phyloP scores from a whole-genome alignment of 2,329 filamentous ascomycete genomes.

The Cadophora luteo-olivacea region DNA sequence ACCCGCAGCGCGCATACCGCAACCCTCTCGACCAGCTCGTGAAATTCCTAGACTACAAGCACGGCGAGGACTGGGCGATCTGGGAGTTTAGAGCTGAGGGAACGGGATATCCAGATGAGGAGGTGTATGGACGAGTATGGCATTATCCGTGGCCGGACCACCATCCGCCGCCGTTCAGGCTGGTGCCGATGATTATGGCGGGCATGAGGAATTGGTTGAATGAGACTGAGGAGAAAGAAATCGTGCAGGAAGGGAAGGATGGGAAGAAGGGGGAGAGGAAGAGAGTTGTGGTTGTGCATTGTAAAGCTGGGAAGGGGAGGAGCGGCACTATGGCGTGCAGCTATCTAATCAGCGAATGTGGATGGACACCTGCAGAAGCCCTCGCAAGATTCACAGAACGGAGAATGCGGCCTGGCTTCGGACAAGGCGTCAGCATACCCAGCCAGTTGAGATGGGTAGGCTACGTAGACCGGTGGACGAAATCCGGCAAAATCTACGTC shows the following conservation, averaged over 20 bases:
- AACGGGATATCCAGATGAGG: constrained; percentile 90
- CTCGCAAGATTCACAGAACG: constrained; percentile 76
- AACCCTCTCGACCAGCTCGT: constrained; percentile 91
- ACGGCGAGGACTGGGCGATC: constrained; percentile 86
- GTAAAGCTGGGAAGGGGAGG: constrained; percentile 94
- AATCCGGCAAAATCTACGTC: constrained; percentile 76
- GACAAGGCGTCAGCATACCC: constrained; percentile 88
- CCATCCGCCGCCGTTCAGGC: constrained; percentile 89
- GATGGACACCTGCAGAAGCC: constrained; percentile 69
- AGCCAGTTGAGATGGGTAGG: constrained; percentile 87
- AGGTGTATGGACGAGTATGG: constrained; percentile 83
- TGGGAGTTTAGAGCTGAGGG: constrained; percentile 99
- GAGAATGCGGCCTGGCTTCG: constrained; percentile 89
- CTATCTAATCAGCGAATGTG: constrained; percentile 88
- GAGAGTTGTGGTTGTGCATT: constrained; percentile 89
- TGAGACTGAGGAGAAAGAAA: constrained; percentile 48
- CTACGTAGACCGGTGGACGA: constrained; percentile 88
- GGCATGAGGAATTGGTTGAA: constrained; percentile 90
- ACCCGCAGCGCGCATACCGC: constrained; percentile 90
- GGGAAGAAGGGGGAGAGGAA: constrained; percentile 36
- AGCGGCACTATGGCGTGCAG: constrained; percentile 88
- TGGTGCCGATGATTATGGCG: constrained; percentile 88
- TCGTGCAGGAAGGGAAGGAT: constrained; percentile 39
- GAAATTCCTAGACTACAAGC: constrained; percentile 84
- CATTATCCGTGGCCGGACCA: constrained; percentile 98